Conservation (phyloP, 2,329 filamentous ascomycete species). For the Penicillium digitatum region DNA sequence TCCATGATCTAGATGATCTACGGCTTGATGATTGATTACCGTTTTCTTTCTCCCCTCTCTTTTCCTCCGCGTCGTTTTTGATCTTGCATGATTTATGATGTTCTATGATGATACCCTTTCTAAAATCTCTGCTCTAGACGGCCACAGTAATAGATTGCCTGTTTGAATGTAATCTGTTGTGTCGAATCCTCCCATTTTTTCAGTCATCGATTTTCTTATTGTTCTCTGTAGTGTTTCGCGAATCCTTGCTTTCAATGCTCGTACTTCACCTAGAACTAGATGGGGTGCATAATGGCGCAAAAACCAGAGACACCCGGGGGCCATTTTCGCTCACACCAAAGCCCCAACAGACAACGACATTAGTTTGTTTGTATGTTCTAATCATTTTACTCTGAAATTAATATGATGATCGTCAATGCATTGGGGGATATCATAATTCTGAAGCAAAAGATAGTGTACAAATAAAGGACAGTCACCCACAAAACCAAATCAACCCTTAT, state of each 20-base stretch:
- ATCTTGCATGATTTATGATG: conserved; percentile 22
- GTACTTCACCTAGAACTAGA: background rate
- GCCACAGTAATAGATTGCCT: conserved; percentile 3
- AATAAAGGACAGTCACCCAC: conserved; percentile 4
- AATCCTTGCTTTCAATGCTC: background rate
- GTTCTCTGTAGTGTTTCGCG: background rate
- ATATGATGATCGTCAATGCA: conserved; percentile 20
- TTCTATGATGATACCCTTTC: conserved; percentile 30
- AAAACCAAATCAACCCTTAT: conserved; percentile 36
- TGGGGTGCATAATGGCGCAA: background rate
- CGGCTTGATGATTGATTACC: background rate
- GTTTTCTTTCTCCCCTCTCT: background rate
- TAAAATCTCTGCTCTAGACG: conserved; percentile 17
- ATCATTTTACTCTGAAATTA: background rate
- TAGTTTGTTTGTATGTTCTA: background rate
- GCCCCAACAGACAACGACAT: background rate
- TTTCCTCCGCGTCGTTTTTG: background rate
- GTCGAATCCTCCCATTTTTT: background rate
- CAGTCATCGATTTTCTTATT: background rate
- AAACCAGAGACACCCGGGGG: background rate
- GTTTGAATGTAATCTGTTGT: background rate
- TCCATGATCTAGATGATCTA: conserved; percentile 19
- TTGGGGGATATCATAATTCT: conserved; percentile 28
- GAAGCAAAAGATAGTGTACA: conserved; percentile 20
- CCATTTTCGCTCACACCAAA: background rate